Base-by-base conservation (phyloP, 164 flowering plant species). In the Dillenia turbinata region DNA sequence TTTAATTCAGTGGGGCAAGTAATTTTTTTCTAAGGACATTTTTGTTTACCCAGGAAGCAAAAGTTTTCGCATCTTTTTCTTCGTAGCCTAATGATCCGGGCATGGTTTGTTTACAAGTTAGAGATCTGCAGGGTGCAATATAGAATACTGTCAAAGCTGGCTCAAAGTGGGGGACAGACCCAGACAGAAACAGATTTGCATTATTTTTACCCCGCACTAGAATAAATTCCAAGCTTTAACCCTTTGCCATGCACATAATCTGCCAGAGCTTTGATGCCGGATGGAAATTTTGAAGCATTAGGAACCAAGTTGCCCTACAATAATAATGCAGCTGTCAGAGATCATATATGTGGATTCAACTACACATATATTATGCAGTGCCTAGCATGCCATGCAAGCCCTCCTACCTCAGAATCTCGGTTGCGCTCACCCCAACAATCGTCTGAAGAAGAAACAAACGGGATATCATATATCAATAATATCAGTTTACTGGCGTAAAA, bases 211-310 rank as follows among this genome's bases (percentile, higher is more conserved):
- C 92, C 87, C 2, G 88, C 85, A 71, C 84, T 87, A 9, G 84
- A 74, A 67, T 86, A 86, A 51, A 86, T 78, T 70, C 92, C 92
- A 45, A 86, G 73, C 71, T 82, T 84, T 54, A 86, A 73, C 17
- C 92, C 92, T 70, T 81, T 86, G 67, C 73, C 59, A 59, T 86
- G 92, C 44, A 86, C 83, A 63, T 86, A 86, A 71, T 84, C 87
- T 48, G 88, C 92, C n/a, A 86, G 68, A 19, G 80, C 81, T 69
- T 82, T 82, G 49, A 86, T 82, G 44, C 92, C 92, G 9, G 84
- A 82, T 9, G 88, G 92, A 68, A 86, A 86, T 24, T 78, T 72
- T 46, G 80, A 74, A 12, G 70, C 71, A 62, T 78, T 83, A 9
- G 87, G 64, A 43, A 79, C 84, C 63, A 86, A 63, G 57, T 79